A percentile compares a stretch with the other conserved stretches of the same genome.
Conservation (phyloP, 306 rosid genomes). For the Cyclanthera cordifolia region DNA sequence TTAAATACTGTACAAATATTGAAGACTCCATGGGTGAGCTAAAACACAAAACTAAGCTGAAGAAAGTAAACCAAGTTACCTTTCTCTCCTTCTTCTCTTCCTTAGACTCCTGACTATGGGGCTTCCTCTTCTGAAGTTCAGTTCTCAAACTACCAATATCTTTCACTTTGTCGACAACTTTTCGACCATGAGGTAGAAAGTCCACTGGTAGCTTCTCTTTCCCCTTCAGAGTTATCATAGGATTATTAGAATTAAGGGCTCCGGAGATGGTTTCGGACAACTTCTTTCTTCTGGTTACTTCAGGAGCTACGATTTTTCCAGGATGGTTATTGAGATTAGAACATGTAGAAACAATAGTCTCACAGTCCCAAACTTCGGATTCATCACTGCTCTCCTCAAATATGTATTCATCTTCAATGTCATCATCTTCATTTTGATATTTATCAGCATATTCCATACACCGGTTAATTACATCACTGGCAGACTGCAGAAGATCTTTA, state of each 20-base stretch:
- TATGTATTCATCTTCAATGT: conserved; percentile 30
- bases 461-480: conserved; percentile 49
- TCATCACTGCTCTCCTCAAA: conserved; percentile 79
- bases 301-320: conserved; percentile 60
- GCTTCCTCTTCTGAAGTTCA: conserved; percentile 55
- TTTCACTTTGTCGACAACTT: conserved; percentile 37
- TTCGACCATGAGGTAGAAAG: conserved; percentile 52
- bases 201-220: conserved; percentile 68
- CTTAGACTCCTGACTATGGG: conserved; percentile 60
- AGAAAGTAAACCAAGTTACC: conserved; percentile 29
- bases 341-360: conserved; percentile 73
- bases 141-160: conserved; percentile 24
- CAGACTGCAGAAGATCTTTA: conserved; percentile 38
- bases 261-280: conserved; percentile 50
- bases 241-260: conserved; percentile 38
- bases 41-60: neutral
- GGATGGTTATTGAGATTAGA: conserved; percentile 88
- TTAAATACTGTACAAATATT: neutral
- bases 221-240: conserved; percentile 55
- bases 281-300: conserved; percentile 49
- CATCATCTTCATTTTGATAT: conserved; percentile 57
- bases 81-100: conserved; percentile 87
- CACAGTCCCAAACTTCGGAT: conserved; percentile 84
- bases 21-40: neutral
- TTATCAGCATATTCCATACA: conserved; percentile 68